A percentile compares a stretch with the other conserved stretches of the same genome.
Conservation (phyloP, 2,329 filamentous ascomycete genomes). For the Paecilomyces fulvus region DNA sequence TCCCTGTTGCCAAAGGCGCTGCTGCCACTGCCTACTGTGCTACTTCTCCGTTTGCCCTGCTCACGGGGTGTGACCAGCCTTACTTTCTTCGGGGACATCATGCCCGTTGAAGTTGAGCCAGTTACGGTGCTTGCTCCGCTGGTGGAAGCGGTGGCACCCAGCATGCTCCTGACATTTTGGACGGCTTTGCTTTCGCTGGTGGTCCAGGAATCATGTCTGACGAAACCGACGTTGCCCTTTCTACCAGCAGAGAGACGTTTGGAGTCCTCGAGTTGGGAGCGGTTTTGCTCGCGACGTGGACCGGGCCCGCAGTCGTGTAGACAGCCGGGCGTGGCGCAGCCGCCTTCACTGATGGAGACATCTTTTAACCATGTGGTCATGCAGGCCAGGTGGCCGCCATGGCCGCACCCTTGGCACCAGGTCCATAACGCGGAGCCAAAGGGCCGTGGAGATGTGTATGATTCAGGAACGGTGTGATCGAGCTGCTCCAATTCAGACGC, state of each 20-base stretch:
- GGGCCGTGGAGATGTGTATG: constrained; percentile 18
- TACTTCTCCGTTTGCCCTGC: constrained; percentile 22
- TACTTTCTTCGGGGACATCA: constrained; percentile 37
- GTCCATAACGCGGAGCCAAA: constrained; percentile 41
- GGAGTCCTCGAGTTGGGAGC: constrained; percentile 21
- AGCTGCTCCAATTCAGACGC: constrained; percentile 16
- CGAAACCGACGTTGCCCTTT: constrained; percentile 25
- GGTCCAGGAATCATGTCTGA: constrained; percentile 37
- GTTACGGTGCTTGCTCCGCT: constrained; percentile 14
- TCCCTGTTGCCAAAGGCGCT: constrained; percentile 7
- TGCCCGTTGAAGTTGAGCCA: constrained; percentile 19
- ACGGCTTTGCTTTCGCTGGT: constrained; percentile 39
- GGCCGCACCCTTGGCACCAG: constrained; percentile 53
- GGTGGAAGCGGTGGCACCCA: constrained; percentile 24
- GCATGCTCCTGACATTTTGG: constrained; percentile 37
- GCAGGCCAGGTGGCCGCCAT: constrained; percentile 52
- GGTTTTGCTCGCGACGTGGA: constrained; percentile 33
- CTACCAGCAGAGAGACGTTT: constrained; percentile 25
- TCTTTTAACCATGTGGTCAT: constrained; percentile 48
- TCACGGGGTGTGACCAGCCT: constrained; percentile 37
- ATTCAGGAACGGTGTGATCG: constrained; percentile 11
- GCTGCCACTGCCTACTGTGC: constrained; percentile 13
- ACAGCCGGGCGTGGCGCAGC: constrained; percentile 52
- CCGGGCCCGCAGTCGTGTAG: constrained; percentile 51
- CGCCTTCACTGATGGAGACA: constrained; percentile 41